A percentile compares a stretch with the other conserved stretches of the same genome.
These are phyloP conservation scores for Bryum argenteum DNA, from an alignment of 225 moss, liverwort and hornwort species.

Conservation along the genomic window DNA sequence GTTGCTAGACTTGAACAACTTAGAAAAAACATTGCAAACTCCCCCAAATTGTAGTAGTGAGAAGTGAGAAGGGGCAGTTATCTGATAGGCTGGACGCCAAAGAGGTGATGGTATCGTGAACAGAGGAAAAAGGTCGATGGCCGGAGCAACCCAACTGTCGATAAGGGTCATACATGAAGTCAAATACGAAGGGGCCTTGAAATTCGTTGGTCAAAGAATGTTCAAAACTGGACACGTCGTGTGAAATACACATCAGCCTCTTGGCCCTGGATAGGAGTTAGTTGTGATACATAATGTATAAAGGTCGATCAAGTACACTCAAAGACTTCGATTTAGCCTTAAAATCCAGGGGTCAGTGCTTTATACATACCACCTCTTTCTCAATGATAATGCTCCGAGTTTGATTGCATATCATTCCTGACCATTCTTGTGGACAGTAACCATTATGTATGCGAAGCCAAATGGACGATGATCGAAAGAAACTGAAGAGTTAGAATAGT, in stretches of 20 bases:
- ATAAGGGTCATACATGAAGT: no score
- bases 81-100: slow-evolving; percentile 34
- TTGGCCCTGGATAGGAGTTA: no score
- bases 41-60: no score
- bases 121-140: slow-evolving; percentile 37
- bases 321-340: slow-evolving; percentile 39
- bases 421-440: background rate
- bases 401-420: slow-evolving; percentile 49
- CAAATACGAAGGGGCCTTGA: no score
- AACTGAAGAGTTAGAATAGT: no score
- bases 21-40: no score
- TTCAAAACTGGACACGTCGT: no score
- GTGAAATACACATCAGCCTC: no score
- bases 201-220: no score
- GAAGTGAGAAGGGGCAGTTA: slow-evolving; percentile 3
- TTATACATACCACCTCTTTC: slow-evolving; percentile 87
- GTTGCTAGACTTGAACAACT: no score
- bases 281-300: background rate
- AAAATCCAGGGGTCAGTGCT: slow-evolving; percentile 54
- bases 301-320: background rate
- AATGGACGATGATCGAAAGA: background rate
- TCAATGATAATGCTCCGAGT: slow-evolving; percentile 73
- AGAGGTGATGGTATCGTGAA: slow-evolving; percentile 48
- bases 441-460: no score
- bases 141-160: no score